Base-by-base conservation (phyloP, 1,284 basidiomycete genomes). In the Wallemia ichthyophaga region DNA sequence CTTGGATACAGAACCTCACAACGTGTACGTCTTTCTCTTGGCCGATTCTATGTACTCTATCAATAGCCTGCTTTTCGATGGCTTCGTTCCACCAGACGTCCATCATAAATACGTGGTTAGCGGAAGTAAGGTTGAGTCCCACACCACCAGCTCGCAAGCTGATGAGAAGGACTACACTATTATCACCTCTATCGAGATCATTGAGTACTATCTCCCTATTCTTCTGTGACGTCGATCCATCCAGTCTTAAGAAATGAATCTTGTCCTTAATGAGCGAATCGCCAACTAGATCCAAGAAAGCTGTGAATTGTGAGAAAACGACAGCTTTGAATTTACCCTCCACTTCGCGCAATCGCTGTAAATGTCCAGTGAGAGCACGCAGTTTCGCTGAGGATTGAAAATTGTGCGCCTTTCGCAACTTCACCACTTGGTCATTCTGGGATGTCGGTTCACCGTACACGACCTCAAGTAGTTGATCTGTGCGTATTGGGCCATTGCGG, bases 91-190 rank as follows among this genome's bases (percentile, higher is more conserved):
- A 92, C 85, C 85, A 91, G 62, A 85, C 89, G 65, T 92, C 88
- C 85, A 91, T 88, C 82, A 91, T 86, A 69, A 85, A 89, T 1
- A 89, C 86, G 68, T 87, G 75, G 65, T 87, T 82, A 2, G 80
- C 80, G 27, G 73, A 56, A 25, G 55, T 56, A 15, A 56, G 55
- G 56, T 70, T 69, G 11, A 70, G 59, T 2, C 91, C 91, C 2
- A 95, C 89, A 13, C 92, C 91, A 23, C 91, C 91, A 0, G 91
- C 92, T 67, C 89, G 88, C 66, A 95, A 71, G 65, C 86, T 91
- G 61, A 96, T 77, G 57, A 95, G 78, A 56, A 96, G 71, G 13
- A 98, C 75, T 28, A 71, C 63, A 60, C 63, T 61, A 64, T 83
- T 80, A 0, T 84, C 79, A 62, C 78, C 79, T 48, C 75, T 78